Base-by-base conservation (phyloP, 108 stramenopile species). In the Cylindrotheca closterium region DNA sequence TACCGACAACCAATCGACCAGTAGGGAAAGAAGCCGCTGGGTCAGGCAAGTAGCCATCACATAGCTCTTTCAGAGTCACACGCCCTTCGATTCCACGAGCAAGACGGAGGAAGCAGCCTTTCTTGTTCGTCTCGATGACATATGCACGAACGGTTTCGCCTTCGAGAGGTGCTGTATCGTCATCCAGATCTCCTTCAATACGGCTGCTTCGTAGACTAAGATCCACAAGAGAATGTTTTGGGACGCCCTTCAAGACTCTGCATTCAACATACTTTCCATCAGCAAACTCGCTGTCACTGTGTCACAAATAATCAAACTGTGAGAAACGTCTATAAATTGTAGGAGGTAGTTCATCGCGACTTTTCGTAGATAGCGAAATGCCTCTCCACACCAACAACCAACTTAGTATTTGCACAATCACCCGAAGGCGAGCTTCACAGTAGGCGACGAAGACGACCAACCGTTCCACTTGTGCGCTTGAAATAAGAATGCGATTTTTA, bases 61-160 rank as follows among this genome's bases (percentile, higher is more conserved):
- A 79, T 8, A 98, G 70, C 73, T 96, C 89, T 59, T 94, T 97
- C 52, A 97, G 67, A 32, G 96, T 85, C 0, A 92, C 89, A 47
- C 94, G 70, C 0, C 89, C 96, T 65, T 91, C 86, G 19, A 93
- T 79, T 8, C 63, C 76, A 19, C 87, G 74, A 22, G 87, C 77
- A 19, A 98, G 69, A 0, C 93, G 87, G 8, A 98, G 67, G 60
- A 96, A 98, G 69, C 98, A 98, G 25, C 98, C 96, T 60, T 91
- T 88, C 57, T 86, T 92, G 26, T 79, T 90, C 12, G 96, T 96
- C 30, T 62, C 52, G 1, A 90, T 76, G 4, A 98, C 96, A 75
- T 83, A 98, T 22, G 79, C 96, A 63, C 91, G 83, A 8, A 85
- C 83, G 23, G 79, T 85, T 24, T 88, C 86, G 28, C 87, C 90